Percentiles rank a stretch among this genome's conserved stretches.
phyloP scores from a whole-genome alignment of 495 filamentous ascomycete species.

The Aspergillus saccharolyticus region DNA sequence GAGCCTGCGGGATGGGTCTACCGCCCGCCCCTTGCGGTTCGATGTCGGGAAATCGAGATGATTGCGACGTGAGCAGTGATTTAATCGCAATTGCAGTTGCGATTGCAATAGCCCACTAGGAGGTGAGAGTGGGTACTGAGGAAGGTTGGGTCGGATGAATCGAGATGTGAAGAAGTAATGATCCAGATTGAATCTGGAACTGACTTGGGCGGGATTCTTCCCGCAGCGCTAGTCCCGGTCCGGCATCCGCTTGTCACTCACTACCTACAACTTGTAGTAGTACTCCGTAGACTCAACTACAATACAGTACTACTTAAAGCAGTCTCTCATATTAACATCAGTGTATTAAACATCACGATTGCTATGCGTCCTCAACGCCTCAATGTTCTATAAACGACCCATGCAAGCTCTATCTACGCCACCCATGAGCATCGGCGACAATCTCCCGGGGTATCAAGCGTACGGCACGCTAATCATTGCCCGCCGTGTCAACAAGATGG shows the following conservation, averaged over 20 bases:
- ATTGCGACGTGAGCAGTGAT: too few relatives aligned
- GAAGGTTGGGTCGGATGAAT: background rate
- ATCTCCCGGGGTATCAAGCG: slow-evolving; percentile 2
- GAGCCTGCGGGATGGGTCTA: background rate
- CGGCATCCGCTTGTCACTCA: background rate
- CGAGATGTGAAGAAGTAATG: background rate
- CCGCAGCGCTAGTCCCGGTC: background rate
- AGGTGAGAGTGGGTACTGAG: too few relatives aligned
- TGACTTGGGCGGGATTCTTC: background rate
- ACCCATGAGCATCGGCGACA: background rate
- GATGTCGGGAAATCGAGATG: background rate
- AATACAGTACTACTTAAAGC: too few relatives aligned
- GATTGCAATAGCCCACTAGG: too few relatives aligned
- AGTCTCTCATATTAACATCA: too few relatives aligned
- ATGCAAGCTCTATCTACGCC: slow-evolving; percentile 1
- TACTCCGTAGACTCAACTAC: too few relatives aligned
- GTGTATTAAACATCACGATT: background rate
- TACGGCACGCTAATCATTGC: background rate
- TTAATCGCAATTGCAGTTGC: too few relatives aligned
- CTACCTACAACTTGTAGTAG: too few relatives aligned
- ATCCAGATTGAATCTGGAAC: background rate
- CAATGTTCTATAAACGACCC: slow-evolving; percentile 1
- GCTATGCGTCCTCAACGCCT: slow-evolving; percentile 1
- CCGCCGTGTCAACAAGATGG: background rate
- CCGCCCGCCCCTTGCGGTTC: background rate